Evolutionary conservation across 2,329 filamentous ascomycete species (phyloP).

Genomic region (Leptodontidium sp.): DNA sequence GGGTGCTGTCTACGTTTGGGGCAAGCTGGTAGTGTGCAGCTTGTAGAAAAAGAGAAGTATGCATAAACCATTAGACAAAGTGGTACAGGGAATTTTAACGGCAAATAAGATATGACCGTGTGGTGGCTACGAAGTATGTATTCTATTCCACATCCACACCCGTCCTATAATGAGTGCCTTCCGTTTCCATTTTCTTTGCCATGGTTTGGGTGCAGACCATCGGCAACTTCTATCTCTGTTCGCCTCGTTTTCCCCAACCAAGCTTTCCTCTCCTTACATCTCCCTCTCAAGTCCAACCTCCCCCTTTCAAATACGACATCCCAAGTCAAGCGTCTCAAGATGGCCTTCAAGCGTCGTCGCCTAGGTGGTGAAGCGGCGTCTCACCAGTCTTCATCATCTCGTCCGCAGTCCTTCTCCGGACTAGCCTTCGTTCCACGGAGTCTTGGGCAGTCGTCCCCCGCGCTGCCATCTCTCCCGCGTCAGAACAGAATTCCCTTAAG

Average conservation of each 20-base stretch:
- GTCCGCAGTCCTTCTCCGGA: constrained; percentile 33
- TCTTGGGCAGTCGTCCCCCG: constrained; percentile 32
- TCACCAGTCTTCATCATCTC: constrained; percentile 31
- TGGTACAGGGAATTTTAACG: neutral
- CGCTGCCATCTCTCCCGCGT: constrained; percentile 29
- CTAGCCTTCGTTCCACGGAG: constrained; percentile 35
- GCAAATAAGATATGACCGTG: neutral
- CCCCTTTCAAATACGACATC: neutral
- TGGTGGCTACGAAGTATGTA: constrained; percentile 2
- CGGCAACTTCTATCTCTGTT: neutral
- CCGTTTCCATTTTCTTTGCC: neutral
- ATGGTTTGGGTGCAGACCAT: neutral
- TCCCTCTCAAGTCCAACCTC: constrained; percentile 5
- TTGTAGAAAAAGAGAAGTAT: neutral
- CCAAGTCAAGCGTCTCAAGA: constrained; percentile 25
- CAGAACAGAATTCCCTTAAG: constrained; percentile 37
- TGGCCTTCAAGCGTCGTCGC: constrained; percentile 44
- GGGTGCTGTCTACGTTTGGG: neutral
- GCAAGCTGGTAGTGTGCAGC: constrained; percentile 4
- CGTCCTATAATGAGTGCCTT: neutral
- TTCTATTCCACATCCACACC: neutral
- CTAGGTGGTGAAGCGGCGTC: constrained; percentile 24
- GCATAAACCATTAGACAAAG: neutral
- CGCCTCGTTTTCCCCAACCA: neutral
- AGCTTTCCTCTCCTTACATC: neutral